Conservation (phyloP, 257 asterid species). For the Echium plantagineum region DNA sequence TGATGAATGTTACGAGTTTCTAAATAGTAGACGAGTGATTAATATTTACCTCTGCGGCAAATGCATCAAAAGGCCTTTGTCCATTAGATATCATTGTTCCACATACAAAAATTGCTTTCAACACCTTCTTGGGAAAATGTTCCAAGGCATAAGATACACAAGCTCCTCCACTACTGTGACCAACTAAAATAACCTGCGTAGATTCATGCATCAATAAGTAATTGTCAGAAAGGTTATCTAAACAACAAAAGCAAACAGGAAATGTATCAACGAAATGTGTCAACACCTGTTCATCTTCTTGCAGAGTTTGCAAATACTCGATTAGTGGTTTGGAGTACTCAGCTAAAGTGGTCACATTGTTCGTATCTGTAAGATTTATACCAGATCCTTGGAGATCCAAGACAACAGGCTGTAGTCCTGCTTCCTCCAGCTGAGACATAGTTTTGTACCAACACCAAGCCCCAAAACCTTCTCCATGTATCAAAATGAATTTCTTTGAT, state of each 20-base stretch:
- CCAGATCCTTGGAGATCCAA: constrained; percentile 92
- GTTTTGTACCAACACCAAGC: constrained; percentile 99
- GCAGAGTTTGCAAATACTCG: constrained; percentile 59
- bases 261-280: constrained; percentile 28
- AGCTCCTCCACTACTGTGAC: constrained; percentile 96
- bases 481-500: constrained; percentile 74
- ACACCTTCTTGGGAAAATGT: constrained; percentile 55
- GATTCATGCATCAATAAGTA: neutral
- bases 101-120: constrained; percentile 71
- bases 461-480: constrained; percentile 98
- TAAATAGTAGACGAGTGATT: no score
- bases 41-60: constrained; percentile 67
- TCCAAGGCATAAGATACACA: constrained; percentile 80
- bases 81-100: constrained; percentile 83
- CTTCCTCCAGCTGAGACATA: constrained; percentile 77
- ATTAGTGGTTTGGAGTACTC: constrained; percentile 79
- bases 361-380: constrained; percentile 56
- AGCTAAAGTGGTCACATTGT: constrained; percentile 44
- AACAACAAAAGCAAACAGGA: no score
- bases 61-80: constrained; percentile 82
- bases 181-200: constrained; percentile 75
- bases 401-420: constrained; percentile 63
- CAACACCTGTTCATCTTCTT: constrained; percentile 69
- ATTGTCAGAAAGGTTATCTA: no score
- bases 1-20: no score